Evolutionary conservation across 1,139 yeast genomes (phyloP), one percentile per base, ranked within the genome.

Genomic region (Ogataea hybrid): DNA sequence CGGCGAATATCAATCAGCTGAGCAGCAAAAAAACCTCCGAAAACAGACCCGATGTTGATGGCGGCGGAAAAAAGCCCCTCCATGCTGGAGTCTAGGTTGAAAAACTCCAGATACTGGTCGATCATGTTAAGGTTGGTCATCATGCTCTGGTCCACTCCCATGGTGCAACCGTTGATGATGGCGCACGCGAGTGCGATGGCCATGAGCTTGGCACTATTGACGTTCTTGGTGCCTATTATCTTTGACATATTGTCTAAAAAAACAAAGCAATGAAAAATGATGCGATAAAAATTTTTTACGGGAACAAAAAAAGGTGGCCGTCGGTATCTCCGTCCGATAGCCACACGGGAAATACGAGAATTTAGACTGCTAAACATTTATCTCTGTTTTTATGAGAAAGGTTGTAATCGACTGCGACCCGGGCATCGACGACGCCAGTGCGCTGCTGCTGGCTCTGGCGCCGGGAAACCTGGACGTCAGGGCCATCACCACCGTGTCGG

Each of bases 1-100:
- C 21, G 6, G 54, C 41, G 50, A 44, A 56, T 67, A 68, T 46
- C 54, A 27, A 51, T 48, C 11, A 52, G 34, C 32, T 47, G 58
- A 9, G 51, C 43, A 12, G 51, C 54, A 16, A 51, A 50, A 31
- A 53, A 49, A 3, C 55, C 55, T 6, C 56, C 57, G 18, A 49
- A 28, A 12, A 52, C 56, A 17, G 52, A 49, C 10, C 58, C 59
- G 28, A 53, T 53, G 38, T 53, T 53, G 44, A 54, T 49, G 15
- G 58, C 39, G 29, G 57, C 59, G 15, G 56, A 49, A 25, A 49
- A 50, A 7, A 50, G 39, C 25, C 56, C 56, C 36, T 49, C 51
- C 20, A 43, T 21, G 34, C 42, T 46, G 22, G 56, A 39, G 29
- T 52, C 54, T 28, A 53, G 42, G 25, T 53, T 33, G 43, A 54